phyloP scores from a whole-genome alignment of 768 basidiomycete genomes.

The Saitozyma sp. region DNA sequence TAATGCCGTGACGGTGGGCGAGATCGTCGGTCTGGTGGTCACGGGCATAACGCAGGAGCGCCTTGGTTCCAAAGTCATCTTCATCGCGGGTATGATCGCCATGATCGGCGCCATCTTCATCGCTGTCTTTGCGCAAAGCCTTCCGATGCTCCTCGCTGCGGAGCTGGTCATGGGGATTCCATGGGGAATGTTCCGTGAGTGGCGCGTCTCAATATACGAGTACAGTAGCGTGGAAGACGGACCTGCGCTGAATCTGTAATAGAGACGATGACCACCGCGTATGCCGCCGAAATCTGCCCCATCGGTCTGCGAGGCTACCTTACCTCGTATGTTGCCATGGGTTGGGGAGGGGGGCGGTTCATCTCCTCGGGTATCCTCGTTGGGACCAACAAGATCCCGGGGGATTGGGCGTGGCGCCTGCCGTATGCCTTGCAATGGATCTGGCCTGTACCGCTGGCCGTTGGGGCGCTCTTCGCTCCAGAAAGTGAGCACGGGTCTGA shows the following conservation, averaged over 20 bases:
- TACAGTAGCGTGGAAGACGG: neutral
- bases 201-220: neutral
- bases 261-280: slow-evolving; percentile 33
- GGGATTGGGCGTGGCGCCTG: slow-evolving; percentile 25
- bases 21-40: slow-evolving; percentile 24
- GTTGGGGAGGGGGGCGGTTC: slow-evolving; percentile 42
- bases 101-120: slow-evolving; percentile 19
- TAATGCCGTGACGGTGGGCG: slow-evolving; percentile 39
- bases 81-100: slow-evolving; percentile 34
- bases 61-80: slow-evolving; percentile 44
- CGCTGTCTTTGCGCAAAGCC: neutral
- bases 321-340: slow-evolving; percentile 45
- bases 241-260: neutral
- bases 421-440: slow-evolving; percentile 29
- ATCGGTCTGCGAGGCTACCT: slow-evolving; percentile 41
- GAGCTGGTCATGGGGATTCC: slow-evolving; percentile 45
- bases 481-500: slow-evolving; percentile 2
- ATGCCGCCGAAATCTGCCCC: slow-evolving; percentile 45
- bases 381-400: slow-evolving; percentile 15
- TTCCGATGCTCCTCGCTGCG: slow-evolving; percentile 18
- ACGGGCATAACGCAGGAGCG: slow-evolving; percentile 47
- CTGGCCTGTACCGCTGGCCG: slow-evolving; percentile 28
- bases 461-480: slow-evolving; percentile 19
- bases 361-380: slow-evolving; percentile 25
- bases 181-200: slow-evolving; percentile 38